Evolutionary conservation across 495 filamentous ascomycete genomes (phyloP).

Genomic region (Lepraria neglecta): DNA sequence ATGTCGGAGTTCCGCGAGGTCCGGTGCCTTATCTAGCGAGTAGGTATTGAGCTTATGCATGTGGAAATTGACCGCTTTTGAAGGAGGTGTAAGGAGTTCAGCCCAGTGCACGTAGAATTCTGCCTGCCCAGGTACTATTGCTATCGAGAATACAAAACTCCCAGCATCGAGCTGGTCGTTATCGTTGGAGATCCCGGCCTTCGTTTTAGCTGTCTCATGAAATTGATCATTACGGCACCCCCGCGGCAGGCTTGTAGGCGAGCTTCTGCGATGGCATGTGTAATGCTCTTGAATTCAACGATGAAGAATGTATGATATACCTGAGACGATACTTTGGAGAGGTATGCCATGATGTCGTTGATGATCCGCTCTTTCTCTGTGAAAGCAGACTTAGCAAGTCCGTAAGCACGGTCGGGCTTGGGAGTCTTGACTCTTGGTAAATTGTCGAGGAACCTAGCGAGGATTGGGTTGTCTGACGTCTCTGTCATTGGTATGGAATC

Average conservation of each 20-base stretch:
- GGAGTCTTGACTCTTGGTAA: not conserved
- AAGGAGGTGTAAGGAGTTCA: not conserved
- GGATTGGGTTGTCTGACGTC: too few species aligned
- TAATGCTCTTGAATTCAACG: not conserved
- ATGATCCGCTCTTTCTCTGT: not conserved
- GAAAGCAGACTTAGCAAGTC: slow-evolving; percentile 4
- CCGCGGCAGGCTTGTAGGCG: not conserved
- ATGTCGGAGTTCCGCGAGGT: not conserved
- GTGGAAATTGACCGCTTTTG: not conserved
- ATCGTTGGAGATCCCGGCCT: not conserved
- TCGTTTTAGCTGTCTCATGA: not conserved
- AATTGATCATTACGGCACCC: not conserved
- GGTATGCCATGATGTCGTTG: not conserved
- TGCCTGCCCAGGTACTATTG: not conserved
- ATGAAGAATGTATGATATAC: slow-evolving; percentile 7
- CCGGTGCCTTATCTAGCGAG: not conserved
- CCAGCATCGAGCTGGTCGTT: not conserved
- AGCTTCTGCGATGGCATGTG: not conserved
- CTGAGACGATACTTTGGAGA: not conserved
- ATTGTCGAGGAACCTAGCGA: not conserved
- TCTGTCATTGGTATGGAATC: too few species aligned
- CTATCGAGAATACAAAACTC: not conserved
- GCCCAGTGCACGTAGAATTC: not conserved
- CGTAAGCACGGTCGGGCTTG: slow-evolving; percentile 1
- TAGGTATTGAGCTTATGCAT: not conserved